phyloP scores from a whole-genome alignment of 495 filamentous ascomycete species.

The Neurospora sp. region DNA sequence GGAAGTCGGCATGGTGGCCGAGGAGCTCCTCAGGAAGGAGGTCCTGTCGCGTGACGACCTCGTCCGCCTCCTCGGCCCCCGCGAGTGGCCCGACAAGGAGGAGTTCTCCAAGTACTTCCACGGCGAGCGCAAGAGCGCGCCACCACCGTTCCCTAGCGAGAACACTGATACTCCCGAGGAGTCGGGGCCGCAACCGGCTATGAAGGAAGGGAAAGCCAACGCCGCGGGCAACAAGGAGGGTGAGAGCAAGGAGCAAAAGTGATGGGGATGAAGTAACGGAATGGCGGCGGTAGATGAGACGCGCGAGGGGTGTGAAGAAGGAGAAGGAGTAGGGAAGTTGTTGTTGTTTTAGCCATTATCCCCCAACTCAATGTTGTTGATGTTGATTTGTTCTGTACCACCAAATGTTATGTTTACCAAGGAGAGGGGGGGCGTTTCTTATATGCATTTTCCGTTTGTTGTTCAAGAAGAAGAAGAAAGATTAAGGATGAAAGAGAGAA shows the following conservation, averaged over 20 bases:
- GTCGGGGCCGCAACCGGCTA: slow-evolving; percentile 7
- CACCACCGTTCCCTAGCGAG: slow-evolving; percentile 47
- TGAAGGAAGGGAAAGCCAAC: slow-evolving; percentile 8
- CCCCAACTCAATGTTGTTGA: neutral
- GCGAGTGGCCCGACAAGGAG: slow-evolving; percentile 70
- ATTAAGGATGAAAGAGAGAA: neutral
- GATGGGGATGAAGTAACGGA: neutral
- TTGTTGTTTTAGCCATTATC: neutral
- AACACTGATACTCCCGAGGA: slow-evolving; percentile 25
- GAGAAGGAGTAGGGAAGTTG: neutral
- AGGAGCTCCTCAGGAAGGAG: slow-evolving; percentile 88
- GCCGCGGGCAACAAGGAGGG: neutral
- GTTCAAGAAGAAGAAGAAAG: neutral
- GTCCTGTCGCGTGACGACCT: slow-evolving; percentile 84
- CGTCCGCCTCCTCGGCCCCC: slow-evolving; percentile 71
- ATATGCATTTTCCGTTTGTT: neutral
- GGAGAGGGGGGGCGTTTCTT: neutral
- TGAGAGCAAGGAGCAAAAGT: slow-evolving; percentile 4
- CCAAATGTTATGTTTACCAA: neutral
- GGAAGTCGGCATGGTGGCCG: slow-evolving; percentile 80
- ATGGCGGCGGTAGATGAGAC: neutral
- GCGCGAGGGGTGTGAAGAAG: neutral
- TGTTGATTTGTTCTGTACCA: neutral
- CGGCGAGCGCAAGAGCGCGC: slow-evolving; percentile 29
- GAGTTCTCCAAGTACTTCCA: slow-evolving; percentile 94